phyloP scores from a whole-genome alignment of 768 basidiomycete genomes.

The Artomyces pyxidatus region DNA sequence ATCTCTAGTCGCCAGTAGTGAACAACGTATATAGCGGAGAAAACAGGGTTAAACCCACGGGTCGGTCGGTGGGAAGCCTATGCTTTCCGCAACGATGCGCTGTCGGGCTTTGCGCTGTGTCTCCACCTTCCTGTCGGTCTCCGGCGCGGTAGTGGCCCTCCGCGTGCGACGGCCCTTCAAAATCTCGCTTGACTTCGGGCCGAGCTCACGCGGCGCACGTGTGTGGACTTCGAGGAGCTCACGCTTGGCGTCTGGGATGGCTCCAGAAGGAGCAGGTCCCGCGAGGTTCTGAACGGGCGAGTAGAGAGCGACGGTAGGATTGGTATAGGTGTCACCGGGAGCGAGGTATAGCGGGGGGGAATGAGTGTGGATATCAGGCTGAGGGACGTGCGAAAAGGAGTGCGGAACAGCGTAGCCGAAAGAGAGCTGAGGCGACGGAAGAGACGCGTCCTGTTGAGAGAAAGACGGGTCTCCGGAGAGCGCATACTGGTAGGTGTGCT shows the following conservation, averaged over 20 bases:
- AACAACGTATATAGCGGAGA: neutral
- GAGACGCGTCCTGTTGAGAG: no score
- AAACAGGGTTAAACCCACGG: slow-evolving; percentile 35
- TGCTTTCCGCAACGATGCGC: slow-evolving; percentile 45
- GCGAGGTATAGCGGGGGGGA: neutral
- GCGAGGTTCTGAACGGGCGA: slow-evolving; percentile 6
- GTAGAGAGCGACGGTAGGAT: slow-evolving; percentile 7
- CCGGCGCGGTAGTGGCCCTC: slow-evolving; percentile 4
- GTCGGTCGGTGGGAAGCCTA: slow-evolving; percentile 53
- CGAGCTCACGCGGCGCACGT: slow-evolving; percentile 23
- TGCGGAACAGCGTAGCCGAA: neutral
- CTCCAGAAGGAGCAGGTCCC: neutral
- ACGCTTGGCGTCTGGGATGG: neutral
- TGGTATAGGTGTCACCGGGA: slow-evolving; percentile 1
- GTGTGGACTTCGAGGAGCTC: slow-evolving; percentile 15
- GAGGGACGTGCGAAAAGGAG: neutral
- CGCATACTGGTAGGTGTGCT: no score
- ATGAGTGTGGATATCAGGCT: neutral
- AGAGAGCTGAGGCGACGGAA: no score
- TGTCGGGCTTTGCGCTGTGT: slow-evolving; percentile 50
- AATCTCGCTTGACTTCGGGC: slow-evolving; percentile 61
- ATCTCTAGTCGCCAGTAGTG: slow-evolving; percentile 38
- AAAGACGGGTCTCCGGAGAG: no score
- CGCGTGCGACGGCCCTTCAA: slow-evolving; percentile 36
- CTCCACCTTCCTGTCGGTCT: slow-evolving; percentile 24